Evolutionary conservation across 768 basidiomycete genomes (phyloP).

Genomic region (Tremella fuciformis): DNA sequence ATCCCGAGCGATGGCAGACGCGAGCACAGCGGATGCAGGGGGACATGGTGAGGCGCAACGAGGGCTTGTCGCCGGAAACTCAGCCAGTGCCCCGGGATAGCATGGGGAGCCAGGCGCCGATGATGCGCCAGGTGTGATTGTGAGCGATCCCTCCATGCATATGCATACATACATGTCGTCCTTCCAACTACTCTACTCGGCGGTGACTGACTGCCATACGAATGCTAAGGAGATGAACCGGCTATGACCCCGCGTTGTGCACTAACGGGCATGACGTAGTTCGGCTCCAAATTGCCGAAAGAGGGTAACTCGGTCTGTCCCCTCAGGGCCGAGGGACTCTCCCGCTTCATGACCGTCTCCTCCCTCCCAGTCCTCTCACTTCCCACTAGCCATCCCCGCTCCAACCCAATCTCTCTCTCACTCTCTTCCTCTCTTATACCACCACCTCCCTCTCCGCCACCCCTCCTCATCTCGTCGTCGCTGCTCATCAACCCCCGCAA

Average conservation of each 20-base stretch:
- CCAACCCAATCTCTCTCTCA: conserved; percentile 3
- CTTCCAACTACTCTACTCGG: too few species aligned
- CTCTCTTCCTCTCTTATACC: conserved; percentile 4
- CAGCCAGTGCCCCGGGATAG: too few species aligned
- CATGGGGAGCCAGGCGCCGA: background rate
- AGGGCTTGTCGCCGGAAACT: conserved; percentile 1
- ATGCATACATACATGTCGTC: background rate
- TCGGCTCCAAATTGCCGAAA: too few species aligned
- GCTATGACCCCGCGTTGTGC: too few species aligned
- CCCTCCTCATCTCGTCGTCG: background rate
- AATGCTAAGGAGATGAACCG: too few species aligned
- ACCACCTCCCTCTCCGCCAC: conserved; percentile 1
- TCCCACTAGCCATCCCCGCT: background rate
- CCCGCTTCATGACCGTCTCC: background rate
- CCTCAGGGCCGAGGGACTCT: too few species aligned
- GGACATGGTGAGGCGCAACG: conserved; percentile 35
- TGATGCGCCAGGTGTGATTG: conserved; percentile 4
- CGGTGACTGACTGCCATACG: too few species aligned
- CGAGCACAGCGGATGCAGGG: conserved; percentile 24
- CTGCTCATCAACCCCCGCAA: background rate
- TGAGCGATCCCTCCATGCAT: too few species aligned
- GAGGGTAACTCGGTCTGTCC: too few species aligned
- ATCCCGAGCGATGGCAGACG: conserved; percentile 46
- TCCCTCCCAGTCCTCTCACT: conserved; percentile 5
- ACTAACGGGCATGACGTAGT: too few species aligned